Evolutionary conservation across 768 basidiomycete species (phyloP).

Genomic region (Trametes meyenii): DNA sequence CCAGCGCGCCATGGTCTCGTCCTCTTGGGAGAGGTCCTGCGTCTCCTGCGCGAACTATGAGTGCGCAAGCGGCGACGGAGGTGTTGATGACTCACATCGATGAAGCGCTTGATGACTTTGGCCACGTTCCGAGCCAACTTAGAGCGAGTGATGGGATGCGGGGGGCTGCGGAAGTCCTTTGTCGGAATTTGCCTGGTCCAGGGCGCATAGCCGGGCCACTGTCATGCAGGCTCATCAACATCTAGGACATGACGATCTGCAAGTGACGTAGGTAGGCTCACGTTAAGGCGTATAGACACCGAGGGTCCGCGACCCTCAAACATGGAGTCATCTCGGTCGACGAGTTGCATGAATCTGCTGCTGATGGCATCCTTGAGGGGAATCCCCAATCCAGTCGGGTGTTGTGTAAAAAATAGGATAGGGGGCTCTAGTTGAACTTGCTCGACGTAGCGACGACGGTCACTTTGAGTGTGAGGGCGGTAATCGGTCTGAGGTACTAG

Average conservation of each 20-base stretch:
- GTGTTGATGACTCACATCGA: constrained; percentile 45
- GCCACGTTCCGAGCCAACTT: constrained; percentile 83
- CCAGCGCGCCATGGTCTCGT: constrained; percentile 64
- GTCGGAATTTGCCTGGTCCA: constrained; percentile 86
- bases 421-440: constrained; percentile 66
- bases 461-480: constrained; percentile 75
- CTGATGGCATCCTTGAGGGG: constrained; percentile 64
- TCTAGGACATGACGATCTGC: neutral
- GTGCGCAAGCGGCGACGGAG: neutral
- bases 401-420: constrained; percentile 60
- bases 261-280: constrained; percentile 33
- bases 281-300: constrained; percentile 79
- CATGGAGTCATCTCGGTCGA: constrained; percentile 63
- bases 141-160: constrained; percentile 72
- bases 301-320: constrained; percentile 77
- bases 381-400: constrained; percentile 62
- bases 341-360: constrained; percentile 57
- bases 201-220: constrained; percentile 82
- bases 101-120: constrained; percentile 73
- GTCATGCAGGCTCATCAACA: constrained; percentile 11
- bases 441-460: constrained; percentile 75
- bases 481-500: constrained; percentile 73
- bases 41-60: constrained; percentile 44
- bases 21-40: constrained; percentile 56
- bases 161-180: constrained; percentile 77